phyloP scores from a whole-genome alignment of 306 rosid genomes.

The Lotus japonicus region DNA sequence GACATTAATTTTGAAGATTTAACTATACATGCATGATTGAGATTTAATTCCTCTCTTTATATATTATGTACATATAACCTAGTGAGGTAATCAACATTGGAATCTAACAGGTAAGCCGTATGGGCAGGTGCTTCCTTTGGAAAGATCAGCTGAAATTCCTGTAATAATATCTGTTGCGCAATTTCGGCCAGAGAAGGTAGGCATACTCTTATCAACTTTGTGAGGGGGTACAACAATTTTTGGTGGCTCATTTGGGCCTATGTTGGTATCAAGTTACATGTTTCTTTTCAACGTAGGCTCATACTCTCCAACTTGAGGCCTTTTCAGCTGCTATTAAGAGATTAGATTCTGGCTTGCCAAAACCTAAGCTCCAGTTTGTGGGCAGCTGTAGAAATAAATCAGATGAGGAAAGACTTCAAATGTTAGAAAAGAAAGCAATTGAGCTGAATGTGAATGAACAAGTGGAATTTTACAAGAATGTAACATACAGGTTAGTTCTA shows the following conservation, averaged over 20 bases:
- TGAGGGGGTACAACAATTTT: slow-evolving; percentile 38
- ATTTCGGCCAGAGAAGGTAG: slow-evolving; percentile 98
- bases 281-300: slow-evolving; percentile 59
- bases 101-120: slow-evolving; percentile 27
- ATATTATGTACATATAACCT: not conserved
- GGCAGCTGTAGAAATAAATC: slow-evolving; percentile 88
- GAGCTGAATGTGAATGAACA: slow-evolving; percentile 60
- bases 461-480: slow-evolving; percentile 78
- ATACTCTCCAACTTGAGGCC: slow-evolving; percentile 88
- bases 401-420: slow-evolving; percentile 81
- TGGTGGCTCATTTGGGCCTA: slow-evolving; percentile 38
- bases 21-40: too few relatives aligned
- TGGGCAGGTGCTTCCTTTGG: slow-evolving; percentile 80
- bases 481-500: slow-evolving; percentile 63
- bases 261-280: slow-evolving; percentile 19
- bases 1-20: too few relatives aligned
- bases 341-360: slow-evolving; percentile 43
- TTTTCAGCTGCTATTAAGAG: slow-evolving; percentile 66
- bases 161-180: slow-evolving; percentile 85
- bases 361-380: slow-evolving; percentile 83
- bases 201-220: slow-evolving; percentile 45
- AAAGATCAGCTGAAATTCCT: slow-evolving; percentile 48
- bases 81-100: slow-evolving; percentile 6
- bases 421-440: slow-evolving; percentile 53
- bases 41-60: too few relatives aligned